Evolutionary conservation across 2,329 filamentous ascomycete species (phyloP), one percentile per base, ranked within the genome.

Genomic region (Madurella mycetomatis): DNA sequence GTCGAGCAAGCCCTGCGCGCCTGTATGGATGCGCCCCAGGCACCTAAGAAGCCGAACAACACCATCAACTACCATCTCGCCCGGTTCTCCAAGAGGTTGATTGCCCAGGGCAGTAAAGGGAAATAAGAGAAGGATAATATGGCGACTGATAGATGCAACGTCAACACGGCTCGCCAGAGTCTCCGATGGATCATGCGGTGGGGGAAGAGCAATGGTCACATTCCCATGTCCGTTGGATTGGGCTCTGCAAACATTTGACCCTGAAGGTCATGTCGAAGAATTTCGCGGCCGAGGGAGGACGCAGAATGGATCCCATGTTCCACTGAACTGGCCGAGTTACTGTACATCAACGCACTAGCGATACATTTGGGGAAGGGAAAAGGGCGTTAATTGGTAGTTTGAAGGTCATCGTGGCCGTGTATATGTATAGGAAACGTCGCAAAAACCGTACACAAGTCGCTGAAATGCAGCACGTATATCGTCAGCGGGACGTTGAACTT

Each of bases 11-110:
- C 82, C 50, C 74, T 88, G 56, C 79, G 85, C 30, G 70, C 72
- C 32, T 88, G 84, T 73, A 96, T 96, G 90, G 92, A 97, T 76
- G 81, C 81, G 53, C 85, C 86, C 59, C 83, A 66, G 77, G 77
- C 70, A 55, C 64, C 72, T 42, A 64, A 72, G 12, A 67, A 70
- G 49, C 66, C 69, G 32, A 82, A 83, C 69, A 90, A 86, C 76
- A 92, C 85, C 70, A 91, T 97, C 82, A 97, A 97, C 75, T 92
- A 92, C 78, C 92, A 96, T 70, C 77, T 97, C 42, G 81, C 82
- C 62, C 83, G 94, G 77, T 95, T 77, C 81, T 86, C 74, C 80
- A 86, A 66, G 80, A 84, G 61, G 76, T 84, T 81, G 82, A 92
- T 71, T n/a, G 73, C 64, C 8, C 58, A 64, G 73, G 80, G 78